Evolutionary conservation across 768 basidiomycete species (phyloP).

Genomic region (Pulveroboletus ravenelii): DNA sequence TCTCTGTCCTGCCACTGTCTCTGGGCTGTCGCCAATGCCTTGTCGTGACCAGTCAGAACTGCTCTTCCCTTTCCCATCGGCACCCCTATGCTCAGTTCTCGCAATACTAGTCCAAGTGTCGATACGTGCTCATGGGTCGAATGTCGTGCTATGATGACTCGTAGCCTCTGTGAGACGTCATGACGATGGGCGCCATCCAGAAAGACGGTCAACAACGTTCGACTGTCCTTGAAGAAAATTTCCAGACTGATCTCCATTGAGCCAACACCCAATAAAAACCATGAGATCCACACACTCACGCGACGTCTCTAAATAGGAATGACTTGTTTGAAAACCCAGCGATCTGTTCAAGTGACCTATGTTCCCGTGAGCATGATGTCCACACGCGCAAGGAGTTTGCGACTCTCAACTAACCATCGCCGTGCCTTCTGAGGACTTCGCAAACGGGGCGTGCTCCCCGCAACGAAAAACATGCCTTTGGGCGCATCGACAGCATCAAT

Average conservation of each 20-base stretch:
- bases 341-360: constrained; percentile 76
- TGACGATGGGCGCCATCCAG: constrained; percentile 61
- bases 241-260: constrained; percentile 56
- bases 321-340: constrained; percentile 73
- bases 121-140: constrained; percentile 36
- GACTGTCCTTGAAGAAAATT: constrained; percentile 89
- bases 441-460: constrained; percentile 78
- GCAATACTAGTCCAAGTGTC: constrained; percentile 46
- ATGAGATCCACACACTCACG: constrained; percentile 44
- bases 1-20: constrained; percentile 85
- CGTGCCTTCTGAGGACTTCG: constrained; percentile 77
- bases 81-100: constrained; percentile 29
- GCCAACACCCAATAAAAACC: background rate
- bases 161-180: constrained; percentile 51
- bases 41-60: constrained; percentile 13
- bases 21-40: constrained; percentile 64
- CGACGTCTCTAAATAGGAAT: constrained; percentile 89
- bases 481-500: constrained; percentile 87
- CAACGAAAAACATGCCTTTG: constrained; percentile 72
- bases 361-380: background rate
- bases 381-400: background rate
- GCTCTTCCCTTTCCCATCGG: constrained; percentile 19
- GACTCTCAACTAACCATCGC: constrained; percentile 56
- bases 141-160: constrained; percentile 40
- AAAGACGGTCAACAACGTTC: constrained; percentile 82